phyloP scores from a whole-genome alignment of 2,329 filamentous ascomycete genomes.

The Xylaria sp. region DNA sequence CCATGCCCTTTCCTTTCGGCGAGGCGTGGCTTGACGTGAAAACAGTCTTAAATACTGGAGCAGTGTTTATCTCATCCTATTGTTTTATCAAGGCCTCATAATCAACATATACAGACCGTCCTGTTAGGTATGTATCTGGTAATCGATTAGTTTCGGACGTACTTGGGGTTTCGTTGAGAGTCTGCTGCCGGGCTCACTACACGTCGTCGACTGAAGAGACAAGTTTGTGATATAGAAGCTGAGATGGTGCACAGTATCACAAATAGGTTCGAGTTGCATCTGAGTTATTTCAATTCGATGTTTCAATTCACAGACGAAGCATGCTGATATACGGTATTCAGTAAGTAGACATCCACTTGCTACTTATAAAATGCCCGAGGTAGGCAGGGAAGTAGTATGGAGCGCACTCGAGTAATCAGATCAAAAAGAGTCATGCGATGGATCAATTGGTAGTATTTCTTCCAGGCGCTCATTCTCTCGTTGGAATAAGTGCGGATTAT shows the following conservation, averaged over 20 bases:
- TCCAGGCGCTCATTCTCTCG: neutral
- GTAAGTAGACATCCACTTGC: neutral
- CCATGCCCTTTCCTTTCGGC: neutral
- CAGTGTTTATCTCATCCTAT: neutral
- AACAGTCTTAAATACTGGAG: neutral
- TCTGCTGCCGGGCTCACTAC: neutral
- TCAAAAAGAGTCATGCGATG: slow-evolving; percentile 5
- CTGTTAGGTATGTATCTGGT: no score
- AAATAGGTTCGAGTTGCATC: neutral
- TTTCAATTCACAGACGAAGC: neutral
- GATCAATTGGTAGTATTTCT: neutral
- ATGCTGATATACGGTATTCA: neutral
- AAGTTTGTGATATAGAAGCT: neutral
- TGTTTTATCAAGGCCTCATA: neutral
- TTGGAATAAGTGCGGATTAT: neutral
- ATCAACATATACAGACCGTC: neutral
- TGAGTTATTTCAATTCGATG: neutral
- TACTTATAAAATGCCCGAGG: neutral
- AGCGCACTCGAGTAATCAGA: neutral
- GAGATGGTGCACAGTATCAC: neutral
- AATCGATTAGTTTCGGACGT: neutral
- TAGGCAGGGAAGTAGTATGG: neutral
- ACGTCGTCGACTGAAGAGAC: neutral
- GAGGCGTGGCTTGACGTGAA: neutral
- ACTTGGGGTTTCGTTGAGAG: neutral